phyloP scores from a whole-genome alignment of 2,329 filamentous ascomycete genomes.

The Fusarium veterinarium region DNA sequence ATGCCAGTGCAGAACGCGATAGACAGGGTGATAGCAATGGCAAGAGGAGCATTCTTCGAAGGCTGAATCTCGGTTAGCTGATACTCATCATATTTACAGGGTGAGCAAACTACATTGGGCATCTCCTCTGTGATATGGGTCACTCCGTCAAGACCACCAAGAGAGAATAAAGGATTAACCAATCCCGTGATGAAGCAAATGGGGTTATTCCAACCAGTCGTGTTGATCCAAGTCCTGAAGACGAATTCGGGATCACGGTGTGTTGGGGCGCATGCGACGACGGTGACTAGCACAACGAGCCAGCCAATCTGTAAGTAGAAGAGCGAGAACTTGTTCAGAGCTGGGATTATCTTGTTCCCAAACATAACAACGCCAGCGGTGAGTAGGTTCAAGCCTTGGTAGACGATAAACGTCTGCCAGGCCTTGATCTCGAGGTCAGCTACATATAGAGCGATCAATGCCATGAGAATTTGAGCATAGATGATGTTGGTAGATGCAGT shows the following conservation, averaged over 20 bases:
- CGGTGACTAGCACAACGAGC: not conserved
- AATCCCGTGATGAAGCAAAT: slow-evolving; percentile 12
- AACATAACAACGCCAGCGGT: slow-evolving; percentile 12
- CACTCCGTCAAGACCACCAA: slow-evolving; percentile 5
- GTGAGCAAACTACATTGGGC: not conserved
- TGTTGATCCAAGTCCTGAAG: slow-evolving; percentile 22
- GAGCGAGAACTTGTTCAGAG: not conserved
- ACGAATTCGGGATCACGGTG: not conserved
- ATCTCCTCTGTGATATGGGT: slow-evolving; percentile 14
- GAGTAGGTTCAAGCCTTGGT: not conserved
- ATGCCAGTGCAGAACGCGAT: slow-evolving; percentile 7
- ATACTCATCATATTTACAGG: accelerated
- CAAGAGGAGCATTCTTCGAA: not conserved
- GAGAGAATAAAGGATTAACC: not conserved
- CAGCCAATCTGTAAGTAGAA: slow-evolving; percentile 1
- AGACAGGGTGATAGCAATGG: not conserved
- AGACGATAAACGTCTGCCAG: slow-evolving; percentile 10
- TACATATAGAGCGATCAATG: not conserved
- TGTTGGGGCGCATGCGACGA: not conserved
- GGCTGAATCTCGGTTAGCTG: not conserved
- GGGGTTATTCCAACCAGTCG: not conserved
- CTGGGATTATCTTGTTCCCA: not conserved
- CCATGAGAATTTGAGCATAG: slow-evolving; percentile 1
- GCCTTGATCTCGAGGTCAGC: not conserved
- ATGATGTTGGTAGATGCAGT: slow-evolving; percentile 15